Conservation (phyloP, 2,329 filamentous ascomycete genomes). For the Scedosporium boydii region DNA sequence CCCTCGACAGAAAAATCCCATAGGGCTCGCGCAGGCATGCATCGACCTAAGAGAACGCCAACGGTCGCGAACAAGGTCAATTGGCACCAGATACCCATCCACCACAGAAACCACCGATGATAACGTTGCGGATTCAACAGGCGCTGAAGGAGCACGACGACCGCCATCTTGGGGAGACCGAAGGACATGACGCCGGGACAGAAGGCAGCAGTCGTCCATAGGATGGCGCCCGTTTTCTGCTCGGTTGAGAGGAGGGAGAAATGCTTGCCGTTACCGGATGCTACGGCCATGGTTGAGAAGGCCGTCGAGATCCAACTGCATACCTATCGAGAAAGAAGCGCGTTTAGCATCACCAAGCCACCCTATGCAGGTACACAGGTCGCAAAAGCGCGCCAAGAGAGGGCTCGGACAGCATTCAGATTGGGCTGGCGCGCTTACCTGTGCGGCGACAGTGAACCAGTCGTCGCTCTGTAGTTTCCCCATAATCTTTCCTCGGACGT, state of each 20-base stretch:
- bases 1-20: conserved; percentile 14
- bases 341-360: no score
- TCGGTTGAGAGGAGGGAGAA: conserved; percentile 9
- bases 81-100: conserved; percentile 10
- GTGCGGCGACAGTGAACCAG: conserved; percentile 9
- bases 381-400: not conserved
- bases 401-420: no score
- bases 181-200: conserved; percentile 18
- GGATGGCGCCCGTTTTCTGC: conserved; percentile 9
- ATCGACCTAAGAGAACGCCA: conserved; percentile 15
- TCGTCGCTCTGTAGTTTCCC: conserved; percentile 11
- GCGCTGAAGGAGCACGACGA: conserved; percentile 15
- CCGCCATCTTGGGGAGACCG: conserved; percentile 19
- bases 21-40: conserved; percentile 13
- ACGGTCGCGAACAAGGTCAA: conserved; percentile 12
- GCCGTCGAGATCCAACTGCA: conserved; percentile 11
- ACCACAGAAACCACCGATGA: conserved; percentile 15
- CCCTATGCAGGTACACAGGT: no score
- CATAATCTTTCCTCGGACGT: conserved; percentile 9
- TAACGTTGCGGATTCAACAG: conserved; percentile 14
- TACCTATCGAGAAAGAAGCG: conserved; percentile 2
- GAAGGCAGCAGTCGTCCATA: conserved; percentile 17
- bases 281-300: conserved; percentile 12
- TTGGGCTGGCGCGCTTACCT: not conserved
- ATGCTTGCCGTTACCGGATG: conserved; percentile 14